Evolutionary conservation across 352 stramenopile species (phyloP), one percentile per base, ranked within the genome.

Genomic region (Pseudoperonospora humuli): DNA sequence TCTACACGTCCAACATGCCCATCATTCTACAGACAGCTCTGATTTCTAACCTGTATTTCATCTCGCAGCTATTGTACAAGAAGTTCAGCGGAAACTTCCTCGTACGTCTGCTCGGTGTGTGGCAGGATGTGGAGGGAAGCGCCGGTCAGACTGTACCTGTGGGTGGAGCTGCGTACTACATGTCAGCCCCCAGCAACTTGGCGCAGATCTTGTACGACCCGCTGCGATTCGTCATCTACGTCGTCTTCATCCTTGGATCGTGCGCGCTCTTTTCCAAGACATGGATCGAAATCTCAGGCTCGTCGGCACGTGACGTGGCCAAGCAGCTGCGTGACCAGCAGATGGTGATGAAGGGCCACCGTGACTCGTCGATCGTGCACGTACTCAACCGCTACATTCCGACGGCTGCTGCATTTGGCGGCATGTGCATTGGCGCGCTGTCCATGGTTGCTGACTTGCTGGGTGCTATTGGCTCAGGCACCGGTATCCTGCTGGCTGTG

Each of bases 1-100:
- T 99, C 68, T 99, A 99, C 90, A 99, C 96, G 38, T 98, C 93
- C 52, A 99, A 99, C 90, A 99, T 99, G 95, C 96, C 96, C 39
- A 99, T 99, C 71, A 99, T 99, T 52, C 73, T 99, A 31, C 95
- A 98, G 75, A 98, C 96, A 7, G 96, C 96, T 13, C 81, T 99
- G 35, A 95, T 99, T 33, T 98, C 89, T 54, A 99, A 99, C 81
- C 67, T 99, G 35, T 99, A 99, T 86, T 99, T 99, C 75, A 93
- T 99, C 54, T 98, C 88, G 61, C 96, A 99, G 78, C 72, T 99
- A 19, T 75, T 99, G 13, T 98, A 98, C 88, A 98, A 97, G 70
- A 96, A 97, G 64, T 98, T 97, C 52, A 95, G 90, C 44, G 95
- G 91, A 54, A 98, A 98, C 77, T 95, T 99, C 48, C 76, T 99